A percentile compares a stretch with the other conserved stretches of the same genome.
phyloP scores from a whole-genome alignment of 116 monocot genomes.

The Phalaenopsis hybrid region DNA sequence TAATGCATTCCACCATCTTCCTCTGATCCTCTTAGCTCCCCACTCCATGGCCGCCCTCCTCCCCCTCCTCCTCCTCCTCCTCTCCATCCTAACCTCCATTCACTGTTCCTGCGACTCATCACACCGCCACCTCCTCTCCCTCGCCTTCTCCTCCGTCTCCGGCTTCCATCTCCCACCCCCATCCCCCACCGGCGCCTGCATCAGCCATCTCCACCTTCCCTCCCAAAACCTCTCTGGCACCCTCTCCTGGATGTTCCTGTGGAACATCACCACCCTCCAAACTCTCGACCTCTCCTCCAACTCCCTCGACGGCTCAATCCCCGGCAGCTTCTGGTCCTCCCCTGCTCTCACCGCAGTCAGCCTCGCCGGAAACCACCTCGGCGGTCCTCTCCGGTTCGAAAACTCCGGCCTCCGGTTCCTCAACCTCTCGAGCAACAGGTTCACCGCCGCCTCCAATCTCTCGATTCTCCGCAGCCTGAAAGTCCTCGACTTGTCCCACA shows the following conservation, averaged over 20 bases:
- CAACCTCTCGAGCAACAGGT: conserved; percentile 62
- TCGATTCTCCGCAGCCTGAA: conserved; percentile 20
- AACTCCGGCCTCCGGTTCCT: conserved; percentile 23
- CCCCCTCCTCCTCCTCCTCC: conserved; percentile 13
- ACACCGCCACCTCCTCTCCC: conserved; percentile 21
- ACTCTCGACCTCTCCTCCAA: conserved; percentile 66
- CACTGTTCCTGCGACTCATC: conserved; percentile 12
- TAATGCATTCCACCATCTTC: background rate
- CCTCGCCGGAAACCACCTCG: conserved; percentile 58
- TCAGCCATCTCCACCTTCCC: conserved; percentile 33
- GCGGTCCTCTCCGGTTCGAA: conserved; percentile 55
- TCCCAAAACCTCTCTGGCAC: conserved; percentile 52
- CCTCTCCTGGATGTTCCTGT: conserved; percentile 52
- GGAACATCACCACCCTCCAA: conserved; percentile 44
- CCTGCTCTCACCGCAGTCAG: conserved; percentile 42
- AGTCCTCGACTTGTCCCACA: conserved; percentile 44
- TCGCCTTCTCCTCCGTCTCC: conserved; percentile 46
- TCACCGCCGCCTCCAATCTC: conserved; percentile 39
- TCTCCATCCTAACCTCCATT: conserved; percentile 16
- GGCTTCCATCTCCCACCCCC: conserved; percentile 14
- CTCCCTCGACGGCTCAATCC: conserved; percentile 59
- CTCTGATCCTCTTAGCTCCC: background rate
- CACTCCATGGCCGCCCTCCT: conserved; percentile 1
- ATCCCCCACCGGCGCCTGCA: background rate
- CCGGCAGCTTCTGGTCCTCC: conserved; percentile 51